These are phyloP conservation scores for Punica granatum DNA, from an alignment of 345 rosid species.

Conservation along the genomic window DNA sequence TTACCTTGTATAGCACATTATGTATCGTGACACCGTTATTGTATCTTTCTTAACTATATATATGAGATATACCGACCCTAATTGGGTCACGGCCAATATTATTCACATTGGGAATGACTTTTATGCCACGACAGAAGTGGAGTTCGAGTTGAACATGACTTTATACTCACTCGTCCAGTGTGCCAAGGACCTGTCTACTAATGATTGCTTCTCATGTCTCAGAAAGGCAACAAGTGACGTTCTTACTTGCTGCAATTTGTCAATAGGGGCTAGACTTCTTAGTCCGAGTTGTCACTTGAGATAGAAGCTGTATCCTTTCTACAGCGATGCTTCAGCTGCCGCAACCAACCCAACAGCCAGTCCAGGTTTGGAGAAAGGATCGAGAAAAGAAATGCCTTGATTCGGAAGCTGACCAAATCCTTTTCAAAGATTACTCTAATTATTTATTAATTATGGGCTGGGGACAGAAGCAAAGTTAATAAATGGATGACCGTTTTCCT, in stretches of 20 bases:
- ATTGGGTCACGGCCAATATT: no score
- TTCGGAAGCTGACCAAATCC: no score
- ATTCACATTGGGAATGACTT: not conserved
- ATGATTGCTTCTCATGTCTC: slow-evolving; percentile 28
- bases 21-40: no score
- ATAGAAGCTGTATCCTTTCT: slow-evolving; percentile 32
- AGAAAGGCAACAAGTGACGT: slow-evolving; percentile 20
- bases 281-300: slow-evolving; percentile 40
- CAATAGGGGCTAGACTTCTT: slow-evolving; percentile 26
- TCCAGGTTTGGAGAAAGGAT: not conserved
- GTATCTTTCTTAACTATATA: no score
- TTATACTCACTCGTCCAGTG: slow-evolving; percentile 30
- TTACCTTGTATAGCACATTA: no score
- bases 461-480: not conserved
- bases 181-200: slow-evolving; percentile 20
- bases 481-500: not conserved
- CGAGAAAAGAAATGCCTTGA: no score
- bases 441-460: not conserved
- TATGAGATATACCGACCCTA: no score
- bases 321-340: no score
- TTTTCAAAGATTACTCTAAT: no score
- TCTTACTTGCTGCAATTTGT: slow-evolving; percentile 14
- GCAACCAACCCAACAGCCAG: slow-evolving; percentile 9
- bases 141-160: not conserved
- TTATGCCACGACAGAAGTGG: slow-evolving; percentile 9